Evolutionary conservation across 2,329 filamentous ascomycete species (phyloP).

Genomic region (Alternaria triticimaculans): DNA sequence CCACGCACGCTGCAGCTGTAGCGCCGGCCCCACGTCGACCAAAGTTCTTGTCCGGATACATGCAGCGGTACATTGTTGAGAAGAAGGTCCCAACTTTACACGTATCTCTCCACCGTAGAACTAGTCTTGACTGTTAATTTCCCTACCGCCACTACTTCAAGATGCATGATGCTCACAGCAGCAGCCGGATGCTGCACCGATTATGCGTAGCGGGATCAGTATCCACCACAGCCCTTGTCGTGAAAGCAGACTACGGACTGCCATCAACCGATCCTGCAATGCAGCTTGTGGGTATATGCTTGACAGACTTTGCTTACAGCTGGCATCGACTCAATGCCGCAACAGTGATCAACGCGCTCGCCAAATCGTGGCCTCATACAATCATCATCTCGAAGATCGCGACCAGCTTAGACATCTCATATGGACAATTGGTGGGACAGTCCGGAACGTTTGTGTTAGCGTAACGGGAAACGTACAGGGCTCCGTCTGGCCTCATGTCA

Average conservation of each 20-base stretch:
- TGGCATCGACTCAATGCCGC: neutral
- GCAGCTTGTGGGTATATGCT: neutral
- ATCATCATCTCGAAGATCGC: neutral
- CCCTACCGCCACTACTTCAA: neutral
- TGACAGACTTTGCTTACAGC: neutral
- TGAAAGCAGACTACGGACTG: neutral
- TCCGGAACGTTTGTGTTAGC: neutral
- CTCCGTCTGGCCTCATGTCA: neutral
- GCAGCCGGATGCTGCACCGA: neutral
- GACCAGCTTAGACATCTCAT: neutral
- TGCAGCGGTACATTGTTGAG: neutral
- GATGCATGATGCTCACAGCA: neutral
- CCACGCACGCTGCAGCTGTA: neutral
- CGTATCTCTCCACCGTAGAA: neutral
- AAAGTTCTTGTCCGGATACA: neutral
- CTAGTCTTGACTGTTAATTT: neutral
- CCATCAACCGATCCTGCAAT: neutral
- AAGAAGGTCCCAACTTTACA: neutral
- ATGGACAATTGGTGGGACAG: neutral
- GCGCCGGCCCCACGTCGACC: conserved; percentile 5
- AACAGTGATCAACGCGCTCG: neutral
- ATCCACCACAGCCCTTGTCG: neutral
- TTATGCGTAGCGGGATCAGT: neutral
- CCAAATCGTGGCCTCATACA: neutral
- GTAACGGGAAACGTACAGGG: neutral